Evolutionary conservation across 2,329 filamentous ascomycete genomes (phyloP).

Genomic region (Sporothrix brunneoviolacea): DNA sequence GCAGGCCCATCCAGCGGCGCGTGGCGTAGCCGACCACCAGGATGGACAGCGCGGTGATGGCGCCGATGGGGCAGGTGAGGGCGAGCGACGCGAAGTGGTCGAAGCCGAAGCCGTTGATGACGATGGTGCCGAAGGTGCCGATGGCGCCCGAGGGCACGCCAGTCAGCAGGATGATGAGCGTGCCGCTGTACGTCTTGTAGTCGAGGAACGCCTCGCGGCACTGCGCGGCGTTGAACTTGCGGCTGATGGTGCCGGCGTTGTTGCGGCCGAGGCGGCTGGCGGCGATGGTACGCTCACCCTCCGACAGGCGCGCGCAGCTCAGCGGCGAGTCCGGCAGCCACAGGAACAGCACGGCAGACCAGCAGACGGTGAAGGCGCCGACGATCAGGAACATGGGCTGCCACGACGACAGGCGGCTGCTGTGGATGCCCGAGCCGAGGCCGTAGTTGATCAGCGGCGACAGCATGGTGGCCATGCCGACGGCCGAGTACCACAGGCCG

Average conservation of each 20-base stretch:
- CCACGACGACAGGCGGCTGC: constrained; percentile 31
- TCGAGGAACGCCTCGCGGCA: constrained; percentile 8
- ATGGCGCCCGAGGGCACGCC: constrained; percentile 12
- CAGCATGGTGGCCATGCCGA: constrained; percentile 38
- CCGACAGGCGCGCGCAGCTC: neutral
- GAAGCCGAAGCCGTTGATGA: constrained; percentile 40
- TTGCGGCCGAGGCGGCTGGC: constrained; percentile 8
- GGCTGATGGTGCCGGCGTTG: constrained; percentile 10
- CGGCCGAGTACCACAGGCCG: constrained; percentile 37
- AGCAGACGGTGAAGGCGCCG: constrained; percentile 7
- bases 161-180: constrained; percentile 8
- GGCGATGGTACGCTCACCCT: constrained; percentile 5
- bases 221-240: constrained; percentile 4
- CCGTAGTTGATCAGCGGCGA: constrained; percentile 43
- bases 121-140: constrained; percentile 36
- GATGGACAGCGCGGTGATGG: constrained; percentile 9
- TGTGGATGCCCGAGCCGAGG: constrained; percentile 34
- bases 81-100: constrained; percentile 34
- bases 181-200: constrained; percentile 9
- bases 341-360: constrained; percentile 5
- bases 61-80: constrained; percentile 7
- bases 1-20: constrained; percentile 3
- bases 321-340: constrained; percentile 11
- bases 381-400: constrained; percentile 17
- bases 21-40: constrained; percentile 3